phyloP scores from a whole-genome alignment of 192 early-diverging fungal species.

The Rhizophlyctis rosea region DNA sequence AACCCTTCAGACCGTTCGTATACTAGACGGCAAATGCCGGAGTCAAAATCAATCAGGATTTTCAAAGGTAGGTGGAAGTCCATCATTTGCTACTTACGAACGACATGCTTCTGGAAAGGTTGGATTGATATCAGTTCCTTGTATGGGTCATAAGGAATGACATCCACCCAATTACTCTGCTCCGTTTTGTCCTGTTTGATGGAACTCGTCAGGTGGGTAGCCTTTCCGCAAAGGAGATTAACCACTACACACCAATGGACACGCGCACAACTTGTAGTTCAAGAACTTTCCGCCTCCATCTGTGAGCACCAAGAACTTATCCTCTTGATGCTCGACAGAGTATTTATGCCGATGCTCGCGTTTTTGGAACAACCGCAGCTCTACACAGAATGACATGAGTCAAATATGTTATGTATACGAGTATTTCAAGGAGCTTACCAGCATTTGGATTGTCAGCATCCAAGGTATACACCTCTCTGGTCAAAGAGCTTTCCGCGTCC shows the following conservation, averaged over 20 bases:
- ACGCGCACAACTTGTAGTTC: conserved; percentile 35
- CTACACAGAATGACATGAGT: neutral
- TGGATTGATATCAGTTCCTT: conserved; percentile 13
- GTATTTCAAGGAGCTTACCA: too few relatives aligned
- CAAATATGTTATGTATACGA: too few relatives aligned
- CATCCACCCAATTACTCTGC: conserved; percentile 28
- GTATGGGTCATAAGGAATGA: conserved; percentile 46
- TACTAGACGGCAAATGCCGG: conserved; percentile 10
- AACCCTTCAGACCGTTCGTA: conserved; percentile 30
- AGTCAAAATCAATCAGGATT: conserved; percentile 2
- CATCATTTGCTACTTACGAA: conserved; percentile 2
- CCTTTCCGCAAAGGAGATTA: neutral
- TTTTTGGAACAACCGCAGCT: conserved; percentile 27
- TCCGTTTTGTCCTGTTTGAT: conserved; percentile 2
- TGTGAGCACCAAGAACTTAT: conserved; percentile 41
- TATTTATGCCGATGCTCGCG: conserved; percentile 39
- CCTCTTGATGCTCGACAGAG: conserved; percentile 41
- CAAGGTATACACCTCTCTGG: conserved; percentile 23
- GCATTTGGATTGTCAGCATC: conserved; percentile 21
- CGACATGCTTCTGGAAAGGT: conserved; percentile 25
- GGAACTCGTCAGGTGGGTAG: neutral
- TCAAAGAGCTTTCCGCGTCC: conserved; percentile 23
- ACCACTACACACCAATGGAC: conserved; percentile 15
- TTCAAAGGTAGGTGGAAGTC: too few relatives aligned
- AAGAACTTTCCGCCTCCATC: conserved; percentile 44